Percentiles rank a stretch among this genome's conserved stretches.
phyloP scores from a whole-genome alignment of 805 yeast genomes.

The Torulaspora quercuum region DNA sequence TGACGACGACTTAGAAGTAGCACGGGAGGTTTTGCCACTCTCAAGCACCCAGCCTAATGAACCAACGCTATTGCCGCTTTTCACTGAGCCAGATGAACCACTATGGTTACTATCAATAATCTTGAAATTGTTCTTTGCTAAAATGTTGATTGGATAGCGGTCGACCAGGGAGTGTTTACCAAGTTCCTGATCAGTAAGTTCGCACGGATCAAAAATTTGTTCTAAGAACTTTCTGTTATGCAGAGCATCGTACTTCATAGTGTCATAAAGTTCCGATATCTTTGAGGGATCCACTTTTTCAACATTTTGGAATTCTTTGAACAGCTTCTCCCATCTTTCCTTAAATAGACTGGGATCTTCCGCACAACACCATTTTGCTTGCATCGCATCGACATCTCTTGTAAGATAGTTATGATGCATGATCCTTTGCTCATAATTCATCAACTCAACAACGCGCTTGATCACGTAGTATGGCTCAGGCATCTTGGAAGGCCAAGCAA shows the following conservation, averaged over 20 bases:
- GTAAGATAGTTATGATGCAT: conserved; percentile 76
- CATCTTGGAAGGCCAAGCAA: conserved; percentile 98
- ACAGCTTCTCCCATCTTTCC: conserved; percentile 96
- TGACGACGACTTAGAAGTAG: conserved; percentile 33
- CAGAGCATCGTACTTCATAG: conserved; percentile 97
- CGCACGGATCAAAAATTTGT: conserved; percentile 68
- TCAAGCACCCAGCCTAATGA: conserved; percentile 71
- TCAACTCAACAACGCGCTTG: conserved; percentile 88
- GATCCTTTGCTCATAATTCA: conserved; percentile 84
- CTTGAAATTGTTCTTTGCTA: conserved; percentile 74
- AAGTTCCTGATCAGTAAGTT: conserved; percentile 29
- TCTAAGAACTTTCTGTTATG: conserved; percentile 89
- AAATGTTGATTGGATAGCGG: conserved; percentile 67
- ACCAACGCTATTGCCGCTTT: conserved; percentile 45
- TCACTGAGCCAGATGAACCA: conserved; percentile 14
- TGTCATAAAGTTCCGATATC: conserved; percentile 92
- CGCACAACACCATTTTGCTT: conserved; percentile 90
- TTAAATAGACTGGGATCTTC: conserved; percentile 87
- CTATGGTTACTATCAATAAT: conserved; percentile 41
- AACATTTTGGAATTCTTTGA: conserved; percentile 84
- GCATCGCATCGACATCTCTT: conserved; percentile 64
- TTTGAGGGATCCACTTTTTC: conserved; percentile 98
- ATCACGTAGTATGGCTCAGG: conserved; percentile 96
- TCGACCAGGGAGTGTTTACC: conserved; percentile 51
- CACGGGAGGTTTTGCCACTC: conserved; percentile 35